Evolutionary conservation across 169 alveolate genomes (phyloP), one percentile per base, ranked within the genome.

Genomic region (Plasmodium relictum): DNA sequence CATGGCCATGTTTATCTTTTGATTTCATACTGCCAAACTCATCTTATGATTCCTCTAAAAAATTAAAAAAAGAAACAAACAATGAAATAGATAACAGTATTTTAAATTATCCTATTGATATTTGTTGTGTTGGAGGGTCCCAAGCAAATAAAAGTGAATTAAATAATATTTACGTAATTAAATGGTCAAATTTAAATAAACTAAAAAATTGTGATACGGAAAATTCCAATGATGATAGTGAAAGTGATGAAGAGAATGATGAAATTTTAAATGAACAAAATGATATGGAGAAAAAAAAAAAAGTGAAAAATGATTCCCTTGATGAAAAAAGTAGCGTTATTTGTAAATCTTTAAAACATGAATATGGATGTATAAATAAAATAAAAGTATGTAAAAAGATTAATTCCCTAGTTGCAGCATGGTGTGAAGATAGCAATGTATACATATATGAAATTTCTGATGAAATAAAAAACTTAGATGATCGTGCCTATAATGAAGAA

Each of bases 1-100:
- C 89, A 0, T 94, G 96, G 96, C 94, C 96, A 0, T 94, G 96
- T 66, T 89, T 94, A n/a, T 94, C 96, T n/a, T 90, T 94, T 50
- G 96, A 94, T 62, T 90, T 92, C 37, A 48, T 92, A 22, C 62
- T 50, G 7, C 91, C 76, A 26, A 92, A 76, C 0, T 72, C 90
- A 18, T 90, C 88, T 16, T 89, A 88, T 31, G 31, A 63, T 54
- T 10, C n/a, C 9, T 18, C 16, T 22, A 58, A 54, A 12, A 24
- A 26, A 10, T 16, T 16, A 39, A 76, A 22, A 37, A 59, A 59
- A 22, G 22, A 18, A 42, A 62, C 18, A 16, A 39, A 42, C 14
- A 58, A 26, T 7, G 22, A 31, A 31, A 18, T 26, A 44, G 45
- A 7, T 14, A 22, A 9, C 50, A 18, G 16, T 9, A 16, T 26